These are phyloP conservation scores for Chytridiales sp. DNA, from an alignment of 371 early-diverging fungal genomes.

Conservation along the genomic window DNA sequence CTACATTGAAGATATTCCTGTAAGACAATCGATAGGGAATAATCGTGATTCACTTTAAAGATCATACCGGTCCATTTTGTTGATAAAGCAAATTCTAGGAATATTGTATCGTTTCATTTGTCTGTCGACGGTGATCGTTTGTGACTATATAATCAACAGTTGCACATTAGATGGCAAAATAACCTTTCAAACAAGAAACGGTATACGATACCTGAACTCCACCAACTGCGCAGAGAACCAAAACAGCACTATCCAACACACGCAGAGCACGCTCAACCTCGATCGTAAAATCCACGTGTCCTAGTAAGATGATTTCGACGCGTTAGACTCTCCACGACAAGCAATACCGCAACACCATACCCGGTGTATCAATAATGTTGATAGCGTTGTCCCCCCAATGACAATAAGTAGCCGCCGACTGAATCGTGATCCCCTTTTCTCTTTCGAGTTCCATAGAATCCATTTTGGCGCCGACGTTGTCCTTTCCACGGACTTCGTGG, in stretches of 20 bases:
- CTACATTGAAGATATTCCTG: constrained; percentile 39
- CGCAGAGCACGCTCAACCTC: constrained; percentile 92
- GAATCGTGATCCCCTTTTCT: constrained; percentile 97
- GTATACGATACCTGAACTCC: constrained; percentile 80
- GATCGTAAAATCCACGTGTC: constrained; percentile 96
- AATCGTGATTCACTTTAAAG: not conserved
- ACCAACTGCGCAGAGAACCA: constrained; percentile 90
- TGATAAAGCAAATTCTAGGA: constrained; percentile 89
- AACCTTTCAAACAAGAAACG: not conserved
- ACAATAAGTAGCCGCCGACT: constrained; percentile 92
- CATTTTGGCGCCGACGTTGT: constrained; percentile 98
- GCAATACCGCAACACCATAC: constrained; percentile 14
- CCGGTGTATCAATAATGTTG: constrained; percentile 96
- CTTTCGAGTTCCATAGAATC: constrained; percentile 98
- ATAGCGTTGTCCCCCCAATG: constrained; percentile 80
- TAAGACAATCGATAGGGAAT: too few species aligned
- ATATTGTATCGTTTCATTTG: constrained; percentile 77
- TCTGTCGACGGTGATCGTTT: constrained; percentile 95
- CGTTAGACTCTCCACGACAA: not conserved
- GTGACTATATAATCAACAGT: constrained; percentile 35
- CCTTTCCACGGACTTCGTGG: constrained; percentile 96
- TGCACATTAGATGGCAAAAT: not conserved
- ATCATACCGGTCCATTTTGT: constrained; percentile 90
- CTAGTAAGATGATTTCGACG: constrained; percentile 40
- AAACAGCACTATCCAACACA: constrained; percentile 92